phyloP scores from a whole-genome alignment of 352 stramenopile species.

The Globisporangium recalcitrans region DNA sequence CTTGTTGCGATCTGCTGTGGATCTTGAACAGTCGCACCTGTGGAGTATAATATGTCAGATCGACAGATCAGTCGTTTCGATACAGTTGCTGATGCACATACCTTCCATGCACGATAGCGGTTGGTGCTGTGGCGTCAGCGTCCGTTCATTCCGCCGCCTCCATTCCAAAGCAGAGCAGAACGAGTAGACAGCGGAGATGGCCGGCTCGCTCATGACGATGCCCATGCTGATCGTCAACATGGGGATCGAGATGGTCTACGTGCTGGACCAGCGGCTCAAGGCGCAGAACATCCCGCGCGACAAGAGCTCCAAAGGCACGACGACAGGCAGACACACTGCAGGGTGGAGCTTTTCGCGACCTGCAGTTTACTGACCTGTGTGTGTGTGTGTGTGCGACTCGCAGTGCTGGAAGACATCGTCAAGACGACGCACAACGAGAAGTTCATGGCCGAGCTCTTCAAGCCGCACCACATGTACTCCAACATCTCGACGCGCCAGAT shows the following conservation, averaged over 20 bases:
- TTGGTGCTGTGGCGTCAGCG: neutral
- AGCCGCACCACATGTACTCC: conserved; percentile 90
- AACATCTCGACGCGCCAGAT: conserved; percentile 87
- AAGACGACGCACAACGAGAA: conserved; percentile 91
- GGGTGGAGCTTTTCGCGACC: too few relatives aligned
- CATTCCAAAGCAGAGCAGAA: neutral
- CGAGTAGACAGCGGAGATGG: conserved; percentile 22
- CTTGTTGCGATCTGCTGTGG: too few relatives aligned
- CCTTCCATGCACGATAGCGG: neutral
- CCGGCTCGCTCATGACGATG: conserved; percentile 80
- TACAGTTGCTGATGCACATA: neutral
- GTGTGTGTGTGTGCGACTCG: neutral
- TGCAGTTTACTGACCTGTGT: too few relatives aligned
- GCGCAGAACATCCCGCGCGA: conserved; percentile 87
- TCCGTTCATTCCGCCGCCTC: neutral
- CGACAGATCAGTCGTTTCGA: neutral
- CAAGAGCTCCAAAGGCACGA: conserved; percentile 79
- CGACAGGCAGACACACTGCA: neutral
- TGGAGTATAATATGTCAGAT: neutral
- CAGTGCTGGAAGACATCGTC: conserved; percentile 89
- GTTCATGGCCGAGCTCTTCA: conserved; percentile 91
- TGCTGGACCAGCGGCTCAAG: conserved; percentile 89
- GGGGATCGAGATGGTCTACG: conserved; percentile 93
- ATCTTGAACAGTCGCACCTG: conserved; percentile 1
- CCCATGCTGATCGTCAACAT: conserved; percentile 93